These are phyloP conservation scores for Spathaspora hagerdaliae DNA, from an alignment of 805 yeast species.

Conservation along the genomic window DNA sequence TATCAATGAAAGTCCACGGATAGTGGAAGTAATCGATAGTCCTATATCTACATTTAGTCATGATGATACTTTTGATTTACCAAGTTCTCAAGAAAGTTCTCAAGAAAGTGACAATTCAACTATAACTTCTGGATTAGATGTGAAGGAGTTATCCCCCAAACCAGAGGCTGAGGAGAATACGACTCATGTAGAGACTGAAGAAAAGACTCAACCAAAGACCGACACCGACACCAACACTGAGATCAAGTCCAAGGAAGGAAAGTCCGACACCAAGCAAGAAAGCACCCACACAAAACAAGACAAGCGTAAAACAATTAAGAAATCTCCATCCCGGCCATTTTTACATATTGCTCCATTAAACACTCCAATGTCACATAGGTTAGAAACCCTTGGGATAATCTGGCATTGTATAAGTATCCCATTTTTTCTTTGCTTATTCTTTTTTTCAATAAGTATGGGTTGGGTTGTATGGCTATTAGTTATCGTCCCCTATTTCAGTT, in stretches of 20 bases:
- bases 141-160: too few species aligned
- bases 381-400: conserved; percentile 65
- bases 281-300: background rate
- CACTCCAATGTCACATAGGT: conserved; percentile 53
- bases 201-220: background rate
- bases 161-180: too few species aligned
- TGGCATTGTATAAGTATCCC: conserved; percentile 76
- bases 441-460: conserved; percentile 42
- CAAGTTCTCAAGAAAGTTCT: too few species aligned
- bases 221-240: background rate
- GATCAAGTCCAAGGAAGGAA: background rate
- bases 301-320: background rate
- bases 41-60: too few species aligned
- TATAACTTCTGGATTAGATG: too few species aligned
- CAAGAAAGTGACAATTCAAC: too few species aligned
- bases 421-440: conserved; percentile 47
- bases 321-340: background rate
- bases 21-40: background rate
- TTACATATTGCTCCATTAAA: conserved; percentile 50
- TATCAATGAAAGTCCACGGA: background rate
- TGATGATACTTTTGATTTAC: too few species aligned
- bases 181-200: too few species aligned
- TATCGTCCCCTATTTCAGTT: conserved; percentile 54
- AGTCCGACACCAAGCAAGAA: background rate
- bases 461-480: conserved; percentile 70